A percentile compares a stretch with the other conserved stretches of the same genome.
These are phyloP conservation scores for Spathaspora arborariae DNA, from an alignment of 805 yeast species.

Conservation along the genomic window DNA sequence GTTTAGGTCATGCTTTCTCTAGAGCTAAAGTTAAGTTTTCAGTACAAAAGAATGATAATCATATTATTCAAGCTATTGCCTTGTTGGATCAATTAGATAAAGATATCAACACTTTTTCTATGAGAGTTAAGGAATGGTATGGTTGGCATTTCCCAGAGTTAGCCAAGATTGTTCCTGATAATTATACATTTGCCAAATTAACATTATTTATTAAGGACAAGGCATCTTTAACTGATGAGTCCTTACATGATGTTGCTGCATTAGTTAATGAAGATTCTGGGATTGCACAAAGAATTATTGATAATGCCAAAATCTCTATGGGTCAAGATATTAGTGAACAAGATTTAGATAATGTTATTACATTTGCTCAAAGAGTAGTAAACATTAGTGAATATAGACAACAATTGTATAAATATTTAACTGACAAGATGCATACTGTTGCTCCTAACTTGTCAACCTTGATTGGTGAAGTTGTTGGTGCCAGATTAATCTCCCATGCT, in stretches of 20 bases:
- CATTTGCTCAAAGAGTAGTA: conserved; percentile 92
- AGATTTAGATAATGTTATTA: conserved; percentile 86
- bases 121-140: conserved; percentile 98
- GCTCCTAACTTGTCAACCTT: conserved; percentile 96
- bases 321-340: conserved; percentile 96
- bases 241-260: conserved; percentile 89
- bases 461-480: conserved; percentile 99
- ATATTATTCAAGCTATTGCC: conserved; percentile 98
- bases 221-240: conserved; percentile 83
- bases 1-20: conserved; percentile 98
- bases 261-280: conserved; percentile 89
- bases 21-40: conserved; percentile 98
- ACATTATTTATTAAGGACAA: conserved; percentile 84
- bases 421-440: conserved; percentile 95
- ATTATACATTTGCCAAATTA: conserved; percentile 79
- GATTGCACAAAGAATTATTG: conserved; percentile 81
- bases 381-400: conserved; percentile 88
- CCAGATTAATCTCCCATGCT: conserved; percentile 96
- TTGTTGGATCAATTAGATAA: conserved; percentile 95
- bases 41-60: conserved; percentile 98
- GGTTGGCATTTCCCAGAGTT: conserved; percentile 99
- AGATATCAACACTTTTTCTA: conserved; percentile 94
- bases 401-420: conserved; percentile 76
- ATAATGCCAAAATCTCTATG: conserved; percentile 96
- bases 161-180: conserved; percentile 87